Conservation (phyloP, 352 stramenopile species). For the Thalassiosira pacifica region DNA sequence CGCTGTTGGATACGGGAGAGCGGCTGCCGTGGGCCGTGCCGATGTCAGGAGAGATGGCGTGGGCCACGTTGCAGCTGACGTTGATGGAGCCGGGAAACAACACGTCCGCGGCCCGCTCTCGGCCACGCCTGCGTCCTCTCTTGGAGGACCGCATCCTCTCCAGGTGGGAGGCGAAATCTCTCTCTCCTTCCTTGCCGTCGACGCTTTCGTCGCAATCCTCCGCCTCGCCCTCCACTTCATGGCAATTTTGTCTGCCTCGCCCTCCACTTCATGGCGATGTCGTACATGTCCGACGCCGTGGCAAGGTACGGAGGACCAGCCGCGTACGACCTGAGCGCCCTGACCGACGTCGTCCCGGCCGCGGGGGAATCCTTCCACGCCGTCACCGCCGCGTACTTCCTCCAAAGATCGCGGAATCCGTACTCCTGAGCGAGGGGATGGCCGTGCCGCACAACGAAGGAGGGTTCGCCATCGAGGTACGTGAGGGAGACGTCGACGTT, state of each 20-base stretch:
- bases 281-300: slow-evolving; percentile 71
- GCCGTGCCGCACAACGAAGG: slow-evolving; percentile 66
- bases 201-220: too few species aligned
- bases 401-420: slow-evolving; percentile 80
- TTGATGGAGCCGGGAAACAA: too few species aligned
- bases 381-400: slow-evolving; percentile 70
- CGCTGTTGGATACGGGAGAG: too few species aligned
- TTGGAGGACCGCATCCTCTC: too few species aligned
- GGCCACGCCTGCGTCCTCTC: too few species aligned
- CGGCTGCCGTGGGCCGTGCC: too few species aligned
- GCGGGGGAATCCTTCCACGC: slow-evolving; percentile 48
- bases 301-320: slow-evolving; percentile 85
- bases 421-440: slow-evolving; percentile 83
- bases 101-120: too few species aligned
- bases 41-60: too few species aligned
- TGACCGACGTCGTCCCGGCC: slow-evolving; percentile 39
- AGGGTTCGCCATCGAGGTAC: neutral
- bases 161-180: too few species aligned
- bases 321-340: slow-evolving; percentile 73
- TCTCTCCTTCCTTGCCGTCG: too few species aligned
- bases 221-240: slow-evolving; percentile 77
- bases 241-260: slow-evolving; percentile 73
- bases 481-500: neutral
- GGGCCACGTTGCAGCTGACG: too few species aligned
- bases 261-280: slow-evolving; percentile 77